These are phyloP conservation scores for Phanerochaete carnosa DNA, from an alignment of 768 basidiomycete genomes.

Conservation along the genomic window DNA sequence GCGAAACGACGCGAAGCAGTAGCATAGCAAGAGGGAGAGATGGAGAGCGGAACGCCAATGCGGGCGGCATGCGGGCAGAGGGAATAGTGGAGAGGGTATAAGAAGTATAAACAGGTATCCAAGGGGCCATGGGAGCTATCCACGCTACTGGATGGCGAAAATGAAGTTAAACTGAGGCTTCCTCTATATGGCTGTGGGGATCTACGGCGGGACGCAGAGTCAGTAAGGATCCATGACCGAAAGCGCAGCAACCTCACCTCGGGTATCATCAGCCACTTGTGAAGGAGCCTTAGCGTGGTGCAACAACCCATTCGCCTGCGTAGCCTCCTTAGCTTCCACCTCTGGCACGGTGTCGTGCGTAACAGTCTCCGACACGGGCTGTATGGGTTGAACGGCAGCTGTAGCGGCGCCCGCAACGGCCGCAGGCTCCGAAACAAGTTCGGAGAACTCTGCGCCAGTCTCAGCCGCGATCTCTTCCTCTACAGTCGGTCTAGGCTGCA, in stretches of 20 bases:
- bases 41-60: background rate
- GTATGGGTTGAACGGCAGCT: background rate
- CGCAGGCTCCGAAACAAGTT: slow-evolving; percentile 1
- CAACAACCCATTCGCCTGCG: background rate
- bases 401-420: background rate
- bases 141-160: background rate
- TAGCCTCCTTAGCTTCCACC: background rate
- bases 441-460: background rate
- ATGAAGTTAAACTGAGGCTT: background rate
- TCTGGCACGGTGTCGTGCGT: background rate
- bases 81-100: slow-evolving; percentile 11
- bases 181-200: background rate
- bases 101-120: slow-evolving; percentile 11
- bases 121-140: background rate
- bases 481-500: background rate
- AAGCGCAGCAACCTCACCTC: background rate
- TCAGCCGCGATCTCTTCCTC: slow-evolving; percentile 1
- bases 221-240: background rate
- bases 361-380: background rate
- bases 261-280: background rate
- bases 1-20: background rate
- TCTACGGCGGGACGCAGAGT: background rate
- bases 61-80: background rate
- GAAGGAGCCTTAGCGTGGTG: background rate
- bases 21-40: slow-evolving; percentile 2